These are phyloP conservation scores for Annona squamosa DNA, from an alignment of 164 flowering plant genomes.

Conservation along the genomic window DNA sequence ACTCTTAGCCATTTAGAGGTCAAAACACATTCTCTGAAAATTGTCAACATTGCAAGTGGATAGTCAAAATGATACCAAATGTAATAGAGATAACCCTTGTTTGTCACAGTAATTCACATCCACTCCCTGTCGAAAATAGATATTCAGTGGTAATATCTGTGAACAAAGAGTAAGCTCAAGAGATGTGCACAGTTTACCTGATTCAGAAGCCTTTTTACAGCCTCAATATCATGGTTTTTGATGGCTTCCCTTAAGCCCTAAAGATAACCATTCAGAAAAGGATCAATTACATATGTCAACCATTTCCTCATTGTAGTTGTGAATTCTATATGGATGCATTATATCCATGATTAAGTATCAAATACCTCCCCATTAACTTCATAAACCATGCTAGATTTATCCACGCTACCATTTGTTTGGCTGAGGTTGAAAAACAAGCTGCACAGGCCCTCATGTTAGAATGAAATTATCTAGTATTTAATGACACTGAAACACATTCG, in stretches of 20 bases:
- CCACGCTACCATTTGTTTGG: slow-evolving; percentile 28
- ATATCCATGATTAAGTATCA: not conserved
- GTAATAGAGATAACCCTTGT: slow-evolving; percentile 82
- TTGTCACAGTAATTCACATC: slow-evolving; percentile 93
- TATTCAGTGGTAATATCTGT: not conserved
- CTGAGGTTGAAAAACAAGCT: slow-evolving; percentile 46
- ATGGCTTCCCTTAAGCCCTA: slow-evolving; percentile 97
- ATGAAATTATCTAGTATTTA: not conserved
- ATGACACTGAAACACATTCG: too few species aligned
- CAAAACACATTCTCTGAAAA: not conserved
- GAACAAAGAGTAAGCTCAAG: not conserved
- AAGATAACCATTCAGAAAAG: not conserved
- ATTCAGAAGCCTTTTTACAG: slow-evolving; percentile 63
- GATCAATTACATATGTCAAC: not conserved
- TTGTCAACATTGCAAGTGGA: not conserved
- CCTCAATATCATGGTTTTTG: slow-evolving; percentile 62
- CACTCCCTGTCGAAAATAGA: slow-evolving; percentile 59
- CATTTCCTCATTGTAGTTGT: not conserved
- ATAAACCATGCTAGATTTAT: slow-evolving; percentile 41
- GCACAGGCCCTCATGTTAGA: slow-evolving; percentile 10
- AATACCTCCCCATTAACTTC: slow-evolving; percentile 92
- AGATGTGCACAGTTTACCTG: slow-evolving; percentile 39
- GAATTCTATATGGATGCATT: not conserved
- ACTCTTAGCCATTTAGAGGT: not conserved
- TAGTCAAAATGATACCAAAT: slow-evolving; percentile 53